Conservation (phyloP, 75 land plant genomes). For the Picea sitchensis region DNA sequence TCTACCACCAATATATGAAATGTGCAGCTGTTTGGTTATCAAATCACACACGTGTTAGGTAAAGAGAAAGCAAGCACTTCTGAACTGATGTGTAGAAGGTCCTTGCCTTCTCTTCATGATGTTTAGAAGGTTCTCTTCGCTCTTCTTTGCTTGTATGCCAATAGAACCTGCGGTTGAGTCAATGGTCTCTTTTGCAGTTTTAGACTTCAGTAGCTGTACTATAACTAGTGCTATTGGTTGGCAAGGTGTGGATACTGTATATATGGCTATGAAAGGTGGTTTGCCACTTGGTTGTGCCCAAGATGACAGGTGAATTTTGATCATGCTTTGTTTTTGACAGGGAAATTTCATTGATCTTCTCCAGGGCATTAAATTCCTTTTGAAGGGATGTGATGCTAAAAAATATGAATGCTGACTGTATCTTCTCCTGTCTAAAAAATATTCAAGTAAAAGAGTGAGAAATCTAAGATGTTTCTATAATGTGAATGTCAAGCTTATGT, state of each 20-base stretch:
- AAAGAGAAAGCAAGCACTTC: not conserved
- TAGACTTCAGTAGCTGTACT: not conserved
- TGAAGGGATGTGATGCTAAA: not conserved
- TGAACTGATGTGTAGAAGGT: not conserved
- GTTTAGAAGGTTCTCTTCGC: too few relatives aligned
- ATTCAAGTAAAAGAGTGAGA: not conserved
- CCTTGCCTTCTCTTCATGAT: too few relatives aligned
- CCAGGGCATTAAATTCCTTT: not conserved
- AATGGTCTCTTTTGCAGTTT: not conserved
- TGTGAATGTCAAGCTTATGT: not conserved
- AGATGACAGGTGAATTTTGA: slow-evolving; percentile 2
- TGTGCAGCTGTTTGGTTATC: not conserved
- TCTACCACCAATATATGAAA: not conserved
- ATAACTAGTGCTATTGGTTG: not conserved
- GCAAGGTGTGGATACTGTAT: not conserved
- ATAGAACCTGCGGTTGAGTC: not conserved
- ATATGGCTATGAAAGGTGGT: not conserved
- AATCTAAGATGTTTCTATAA: not conserved
- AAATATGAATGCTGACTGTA: not conserved
- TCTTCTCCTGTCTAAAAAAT: not conserved
- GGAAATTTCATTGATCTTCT: not conserved
- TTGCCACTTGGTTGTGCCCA: not conserved
- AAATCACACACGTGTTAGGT: not conserved
- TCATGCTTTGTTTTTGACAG: not conserved
- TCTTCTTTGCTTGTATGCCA: too few relatives aligned